Conservation (phyloP, 768 basidiomycete genomes). For the Collybia nuda region DNA sequence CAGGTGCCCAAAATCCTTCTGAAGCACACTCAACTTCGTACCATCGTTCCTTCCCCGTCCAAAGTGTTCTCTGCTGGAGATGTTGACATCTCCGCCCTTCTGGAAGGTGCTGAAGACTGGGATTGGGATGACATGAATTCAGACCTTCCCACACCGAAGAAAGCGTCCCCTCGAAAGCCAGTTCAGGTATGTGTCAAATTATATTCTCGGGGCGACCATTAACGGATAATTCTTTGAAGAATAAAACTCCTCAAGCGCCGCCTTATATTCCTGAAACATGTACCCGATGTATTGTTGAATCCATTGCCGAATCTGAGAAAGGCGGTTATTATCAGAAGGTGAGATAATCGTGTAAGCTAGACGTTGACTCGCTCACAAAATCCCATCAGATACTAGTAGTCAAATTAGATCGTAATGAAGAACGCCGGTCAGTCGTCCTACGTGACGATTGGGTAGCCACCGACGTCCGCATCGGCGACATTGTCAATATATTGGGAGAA, state of each 20-base stretch:
- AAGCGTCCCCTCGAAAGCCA: conserved; percentile 28
- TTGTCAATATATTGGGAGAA: conserved; percentile 71
- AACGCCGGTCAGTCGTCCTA: conserved; percentile 53
- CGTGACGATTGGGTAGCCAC: conserved; percentile 78
- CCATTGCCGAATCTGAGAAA: conserved; percentile 34
- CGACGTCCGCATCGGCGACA: conserved; percentile 67
- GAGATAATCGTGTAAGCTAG: neutral
- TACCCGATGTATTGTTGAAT: conserved; percentile 58
- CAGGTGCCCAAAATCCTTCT: conserved; percentile 10
- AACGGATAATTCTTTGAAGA: conserved; percentile 4
- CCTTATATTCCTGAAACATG: conserved; percentile 33
- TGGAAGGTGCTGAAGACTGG: conserved; percentile 72
- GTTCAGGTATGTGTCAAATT: conserved; percentile 15
- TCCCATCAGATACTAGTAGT: conserved; percentile 49
- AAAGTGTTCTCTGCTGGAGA: conserved; percentile 26
- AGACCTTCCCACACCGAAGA: conserved; percentile 52
- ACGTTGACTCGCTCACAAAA: neutral
- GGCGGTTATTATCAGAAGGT: conserved; percentile 42
- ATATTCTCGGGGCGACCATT: conserved; percentile 1
- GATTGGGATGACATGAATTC: conserved; percentile 53
- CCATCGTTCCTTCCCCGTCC: conserved; percentile 14
- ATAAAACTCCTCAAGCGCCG: conserved; percentile 12
- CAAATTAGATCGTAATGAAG: conserved; percentile 35
- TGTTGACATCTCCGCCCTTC: conserved; percentile 45
- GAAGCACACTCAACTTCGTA: conserved; percentile 9